Evolutionary conservation across 768 basidiomycete genomes (phyloP).

Genomic region (Macrocybe gigantea): DNA sequence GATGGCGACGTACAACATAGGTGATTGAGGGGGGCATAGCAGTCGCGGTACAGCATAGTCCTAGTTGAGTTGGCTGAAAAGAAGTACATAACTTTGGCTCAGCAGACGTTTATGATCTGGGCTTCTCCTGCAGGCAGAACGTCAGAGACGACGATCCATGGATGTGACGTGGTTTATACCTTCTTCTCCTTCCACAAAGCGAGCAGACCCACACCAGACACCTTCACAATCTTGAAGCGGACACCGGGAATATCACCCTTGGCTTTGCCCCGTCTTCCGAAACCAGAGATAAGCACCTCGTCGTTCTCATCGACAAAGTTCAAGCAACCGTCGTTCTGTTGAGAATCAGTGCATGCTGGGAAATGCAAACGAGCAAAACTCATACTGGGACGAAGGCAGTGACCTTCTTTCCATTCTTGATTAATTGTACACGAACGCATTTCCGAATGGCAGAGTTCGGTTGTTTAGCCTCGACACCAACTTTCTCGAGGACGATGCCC

Average conservation of each 20-base stretch:
- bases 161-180: slow-evolving; percentile 38
- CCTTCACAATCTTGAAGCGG: slow-evolving; percentile 99
- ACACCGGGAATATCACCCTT: slow-evolving; percentile 99
- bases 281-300: slow-evolving; percentile 98
- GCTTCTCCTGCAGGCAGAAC: slow-evolving; percentile 54
- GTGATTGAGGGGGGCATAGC: too few species aligned
- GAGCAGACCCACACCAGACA: slow-evolving; percentile 97
- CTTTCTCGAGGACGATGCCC: slow-evolving; percentile 99
- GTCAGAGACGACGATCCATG: background rate
- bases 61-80: slow-evolving; percentile 10
- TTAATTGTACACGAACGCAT: slow-evolving; percentile 99
- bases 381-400: slow-evolving; percentile 98
- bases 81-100: slow-evolving; percentile 11
- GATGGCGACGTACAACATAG: too few species aligned
- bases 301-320: slow-evolving; percentile 99
- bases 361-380: slow-evolving; percentile 13
- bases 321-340: slow-evolving; percentile 90
- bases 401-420: slow-evolving; percentile 99
- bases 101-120: slow-evolving; percentile 40
- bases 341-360: background rate
- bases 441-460: slow-evolving; percentile 99
- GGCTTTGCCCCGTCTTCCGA: slow-evolving; percentile 99
- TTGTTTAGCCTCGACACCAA: slow-evolving; percentile 99
- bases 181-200: slow-evolving; percentile 99
- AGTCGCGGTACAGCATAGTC: slow-evolving; percentile 13